Evolutionary conservation across 768 basidiomycete genomes (phyloP), one percentile per base, ranked within the genome.

Genomic region (Rhizopogon rudus): DNA sequence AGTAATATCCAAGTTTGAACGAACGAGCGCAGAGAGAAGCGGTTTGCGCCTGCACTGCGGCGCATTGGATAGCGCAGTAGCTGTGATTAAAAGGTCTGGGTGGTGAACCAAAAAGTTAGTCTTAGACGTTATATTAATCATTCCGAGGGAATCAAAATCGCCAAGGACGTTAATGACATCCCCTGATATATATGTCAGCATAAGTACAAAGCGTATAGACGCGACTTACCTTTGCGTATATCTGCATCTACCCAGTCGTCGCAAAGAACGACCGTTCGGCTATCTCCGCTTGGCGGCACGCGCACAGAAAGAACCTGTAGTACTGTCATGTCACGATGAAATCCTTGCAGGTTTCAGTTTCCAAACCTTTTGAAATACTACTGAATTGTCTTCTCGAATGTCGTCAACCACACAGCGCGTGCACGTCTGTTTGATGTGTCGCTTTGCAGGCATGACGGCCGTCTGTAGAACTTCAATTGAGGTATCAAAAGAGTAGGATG

Each of bases 41-140:
- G 96, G 91, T 69, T 88, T 91, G 9, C 97, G 86, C 20, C 82
- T 72, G 68, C 97, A 99, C 61, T 87, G 83, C 1, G 89, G 77
- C 0, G 93, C 84, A 53, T 83, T 88, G 3, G 93, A 87, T 20
- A 98, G 83, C 1, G 91, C 82, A 0, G 96, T 97, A 25, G 93
- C 88, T 2, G 97, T 95, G 46, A 98, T 70, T 41, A 99, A 87
- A 44, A 92, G 72, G 70, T 99, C 96, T 5, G 96, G 96, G 63
- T 98, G 93, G 48, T 87, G 86, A 59, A 98, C 86, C 54, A 98
- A 72, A 46, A 89, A 73, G 60, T 93, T 87, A 9, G 79, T 65
- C 52, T 77, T 77, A 31, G 84, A 78, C 2, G 83, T 83, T 44
- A 97, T 77, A 1, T 73, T 68, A 31, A 92, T 87, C 42, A 67